Conservation (phyloP, 306 rosid genomes). For the Medicago truncatula region DNA sequence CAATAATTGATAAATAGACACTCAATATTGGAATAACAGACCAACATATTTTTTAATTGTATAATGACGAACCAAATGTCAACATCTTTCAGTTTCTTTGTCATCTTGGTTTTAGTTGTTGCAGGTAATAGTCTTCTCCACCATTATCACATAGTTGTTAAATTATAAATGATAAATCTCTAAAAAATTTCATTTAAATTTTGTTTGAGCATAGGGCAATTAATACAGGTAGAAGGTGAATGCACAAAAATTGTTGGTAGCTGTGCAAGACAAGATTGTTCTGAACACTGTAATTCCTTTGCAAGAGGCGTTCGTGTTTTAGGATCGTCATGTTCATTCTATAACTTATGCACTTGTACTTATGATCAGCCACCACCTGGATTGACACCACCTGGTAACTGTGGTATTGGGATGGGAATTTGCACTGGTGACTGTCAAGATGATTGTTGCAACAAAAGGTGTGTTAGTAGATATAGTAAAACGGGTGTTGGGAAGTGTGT, state of each 20-base stretch:
- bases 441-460: neutral
- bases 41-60: neutral
- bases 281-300: neutral
- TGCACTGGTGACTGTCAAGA: neutral
- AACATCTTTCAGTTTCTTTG: neutral
- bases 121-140: neutral
- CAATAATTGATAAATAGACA: neutral
- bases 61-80: neutral
- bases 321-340: neutral
- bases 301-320: neutral
- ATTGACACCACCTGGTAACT: neutral
- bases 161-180: neutral
- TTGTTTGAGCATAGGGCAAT: neutral
- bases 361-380: neutral
- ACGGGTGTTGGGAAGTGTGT: neutral
- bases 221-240: neutral
- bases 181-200: neutral
- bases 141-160: neutral
- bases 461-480: neutral
- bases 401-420: neutral
- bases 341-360: neutral
- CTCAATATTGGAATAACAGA: neutral
- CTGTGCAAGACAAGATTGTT: neutral
- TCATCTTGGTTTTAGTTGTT: neutral
- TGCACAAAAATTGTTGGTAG: neutral